Evolutionary conservation across 2,329 filamentous ascomycete genomes (phyloP).

Genomic region (Stachybotrys chlorohalonatus): DNA sequence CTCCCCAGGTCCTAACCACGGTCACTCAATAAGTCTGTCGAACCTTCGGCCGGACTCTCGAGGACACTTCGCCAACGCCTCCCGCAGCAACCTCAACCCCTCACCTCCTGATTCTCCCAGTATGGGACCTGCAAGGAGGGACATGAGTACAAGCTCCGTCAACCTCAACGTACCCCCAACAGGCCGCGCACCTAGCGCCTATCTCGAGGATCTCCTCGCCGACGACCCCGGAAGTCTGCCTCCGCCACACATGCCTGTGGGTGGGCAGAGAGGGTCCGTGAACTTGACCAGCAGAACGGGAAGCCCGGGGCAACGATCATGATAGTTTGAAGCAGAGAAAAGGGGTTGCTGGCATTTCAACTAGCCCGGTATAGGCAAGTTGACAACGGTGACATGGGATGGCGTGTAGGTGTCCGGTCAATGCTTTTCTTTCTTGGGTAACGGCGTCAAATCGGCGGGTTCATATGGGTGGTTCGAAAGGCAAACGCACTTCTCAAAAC

Average conservation of each 20-base stretch:
- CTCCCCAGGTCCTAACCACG: constrained; percentile 35
- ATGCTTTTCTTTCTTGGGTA: neutral
- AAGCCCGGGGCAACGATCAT: constrained; percentile 5
- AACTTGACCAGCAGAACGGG: constrained; percentile 4
- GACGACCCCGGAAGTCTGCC: constrained; percentile 52
- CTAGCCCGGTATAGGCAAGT: neutral
- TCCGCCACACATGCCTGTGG: constrained; percentile 27
- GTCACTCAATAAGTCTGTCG: constrained; percentile 49
- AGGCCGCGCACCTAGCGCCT: constrained; percentile 75
- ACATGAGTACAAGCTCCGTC: constrained; percentile 56
- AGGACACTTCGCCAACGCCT: constrained; percentile 31
- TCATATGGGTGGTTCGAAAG: neutral
- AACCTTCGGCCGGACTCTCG: constrained; percentile 52
- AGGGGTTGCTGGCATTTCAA: too few relatives aligned
- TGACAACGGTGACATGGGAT: neutral
- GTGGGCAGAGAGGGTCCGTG: constrained; percentile 1
- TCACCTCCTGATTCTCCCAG: constrained; percentile 60
- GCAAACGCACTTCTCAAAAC: neutral
- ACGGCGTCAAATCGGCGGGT: neutral
- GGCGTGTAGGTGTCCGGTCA: neutral
- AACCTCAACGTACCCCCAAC: constrained; percentile 53
- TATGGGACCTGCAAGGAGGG: constrained; percentile 32
- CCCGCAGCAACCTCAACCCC: constrained; percentile 34
- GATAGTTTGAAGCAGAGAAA: neutral
- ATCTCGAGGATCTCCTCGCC: constrained; percentile 82